A percentile compares a stretch with the other conserved stretches of the same genome.
phyloP scores from a whole-genome alignment of 2,329 filamentous ascomycete species.

The Xylariaceae sp. region DNA sequence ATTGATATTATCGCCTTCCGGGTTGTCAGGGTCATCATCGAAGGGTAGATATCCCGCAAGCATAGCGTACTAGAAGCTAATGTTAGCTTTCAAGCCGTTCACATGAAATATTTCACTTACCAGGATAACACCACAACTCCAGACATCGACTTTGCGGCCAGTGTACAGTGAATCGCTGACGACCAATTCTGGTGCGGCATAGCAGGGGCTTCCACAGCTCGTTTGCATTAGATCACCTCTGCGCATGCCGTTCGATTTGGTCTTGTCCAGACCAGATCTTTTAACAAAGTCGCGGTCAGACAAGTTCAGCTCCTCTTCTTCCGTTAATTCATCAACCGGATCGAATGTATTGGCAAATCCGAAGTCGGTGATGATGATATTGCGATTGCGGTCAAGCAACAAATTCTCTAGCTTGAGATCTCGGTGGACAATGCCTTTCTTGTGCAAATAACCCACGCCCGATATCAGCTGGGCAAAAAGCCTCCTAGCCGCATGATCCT shows the following conservation, averaged over 20 bases:
- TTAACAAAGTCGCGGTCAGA: constrained; percentile 89
- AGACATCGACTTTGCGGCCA: constrained; percentile 96
- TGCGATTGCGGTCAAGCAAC: constrained; percentile 91
- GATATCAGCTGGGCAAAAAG: constrained; percentile 96
- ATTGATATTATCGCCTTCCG: constrained; percentile 99
- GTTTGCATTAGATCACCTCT: constrained; percentile 98
- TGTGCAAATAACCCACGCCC: constrained; percentile 95
- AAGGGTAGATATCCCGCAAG: constrained; percentile 96
- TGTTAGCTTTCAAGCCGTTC: constrained; percentile 32
- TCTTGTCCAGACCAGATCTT: constrained; percentile 80
- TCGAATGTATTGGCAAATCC: constrained; percentile 99
- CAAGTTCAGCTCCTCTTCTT: constrained; percentile 89
- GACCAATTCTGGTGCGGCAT: constrained; percentile 94
- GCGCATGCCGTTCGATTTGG: constrained; percentile 75
- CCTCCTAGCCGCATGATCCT: constrained; percentile 87
- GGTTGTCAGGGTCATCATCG: constrained; percentile 97
- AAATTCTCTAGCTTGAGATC: constrained; percentile 97
- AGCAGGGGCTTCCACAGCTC: constrained; percentile 97
- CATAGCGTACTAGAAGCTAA: constrained; percentile 85
- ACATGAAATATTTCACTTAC: constrained; percentile 60
- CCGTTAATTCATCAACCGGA: constrained; percentile 81
- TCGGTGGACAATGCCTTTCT: constrained; percentile 97
- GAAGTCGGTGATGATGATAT: constrained; percentile 99
- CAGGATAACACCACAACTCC: constrained; percentile 98
- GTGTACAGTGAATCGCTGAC: constrained; percentile 98